These are phyloP conservation scores for Silene conica DNA, from an alignment of 148 eudicot species.

Conservation along the genomic window DNA sequence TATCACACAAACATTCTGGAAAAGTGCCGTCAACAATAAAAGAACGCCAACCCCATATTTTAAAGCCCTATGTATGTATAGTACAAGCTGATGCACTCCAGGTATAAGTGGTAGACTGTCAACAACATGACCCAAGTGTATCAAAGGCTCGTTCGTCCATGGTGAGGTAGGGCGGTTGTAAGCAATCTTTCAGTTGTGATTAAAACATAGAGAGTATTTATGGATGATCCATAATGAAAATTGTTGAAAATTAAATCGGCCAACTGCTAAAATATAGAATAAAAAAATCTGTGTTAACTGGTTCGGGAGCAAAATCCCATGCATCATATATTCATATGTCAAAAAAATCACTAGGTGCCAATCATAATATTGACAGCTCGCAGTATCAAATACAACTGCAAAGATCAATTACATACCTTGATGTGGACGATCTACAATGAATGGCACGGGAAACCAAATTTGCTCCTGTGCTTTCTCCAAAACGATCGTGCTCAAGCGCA, in stretches of 20 bases:
- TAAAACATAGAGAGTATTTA: too few relatives aligned
- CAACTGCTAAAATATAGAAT: too few relatives aligned
- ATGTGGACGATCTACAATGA: conserved; percentile 39
- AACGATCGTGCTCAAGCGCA: conserved; percentile 63
- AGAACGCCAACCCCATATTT: not conserved
- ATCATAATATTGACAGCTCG: not conserved
- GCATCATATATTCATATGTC: not conserved
- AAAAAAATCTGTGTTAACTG: not conserved
- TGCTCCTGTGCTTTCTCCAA: conserved; percentile 51
- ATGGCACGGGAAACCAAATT: conserved; percentile 35
- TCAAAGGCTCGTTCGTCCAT: too few relatives aligned
- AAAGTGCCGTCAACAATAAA: not conserved
- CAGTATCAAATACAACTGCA: not conserved
- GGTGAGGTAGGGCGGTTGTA: too few relatives aligned
- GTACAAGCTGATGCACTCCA: too few relatives aligned
- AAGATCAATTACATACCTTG: conserved; percentile 49
- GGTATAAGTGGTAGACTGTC: too few relatives aligned
- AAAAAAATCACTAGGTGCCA: not conserved
- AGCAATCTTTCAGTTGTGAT: too few relatives aligned
- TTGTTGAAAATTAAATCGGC: too few relatives aligned
- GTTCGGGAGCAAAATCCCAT: not conserved
- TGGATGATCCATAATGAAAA: too few relatives aligned
- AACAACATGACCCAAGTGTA: too few relatives aligned
- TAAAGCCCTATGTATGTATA: too few relatives aligned
- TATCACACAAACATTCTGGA: not conserved